Base-by-base conservation (phyloP, 139 green algal species). In the Chlorella sp. region DNA sequence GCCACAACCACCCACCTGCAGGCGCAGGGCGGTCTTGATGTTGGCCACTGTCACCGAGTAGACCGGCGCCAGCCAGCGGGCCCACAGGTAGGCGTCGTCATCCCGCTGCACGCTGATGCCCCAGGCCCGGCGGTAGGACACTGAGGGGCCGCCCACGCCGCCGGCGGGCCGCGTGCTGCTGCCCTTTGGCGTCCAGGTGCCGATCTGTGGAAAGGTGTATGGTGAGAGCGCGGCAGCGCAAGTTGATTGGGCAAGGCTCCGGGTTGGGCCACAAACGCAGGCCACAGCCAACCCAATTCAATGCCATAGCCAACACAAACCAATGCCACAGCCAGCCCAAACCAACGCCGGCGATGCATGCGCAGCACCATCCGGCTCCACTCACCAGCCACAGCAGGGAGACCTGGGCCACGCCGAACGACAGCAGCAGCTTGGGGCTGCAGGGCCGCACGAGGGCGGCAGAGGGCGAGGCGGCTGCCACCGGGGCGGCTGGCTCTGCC, bases 31-130 rank as follows among this genome's bases (percentile, higher is more conserved):
- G 0, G 56, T 58, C 44, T 81, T 77, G 16, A 89, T 46, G 58
- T 84, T 85, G n/a, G 89, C 83, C 38, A 93, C 40, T 3, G 81
- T 76, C 19, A 93, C 75, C 74, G 84, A 80, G 65, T 93, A 93
- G 13, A 93, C 79, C 4, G 89, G 90, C 0, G 87, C 81, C 44
- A 93, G 44, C 84, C 77, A 88, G 46, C 88, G 85, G 34, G 76
- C 82, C 90, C 90, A 93, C 5, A 85, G 36, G 82, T 78, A 88
- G 0, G 90, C 90, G 40, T 84, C 77, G 73, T 91, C 86, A 26
- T 73, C 79, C 24, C 84, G 48, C 36, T 78, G 58, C 3, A 88
- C 79, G 44, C 85, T 85, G 32, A 83, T 78, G 36, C 86, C 86
- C 90, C 89, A 92, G 0, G 74, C 36, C 8, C 82, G 87, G 20